Percentiles rank a stretch among this genome's conserved stretches.
Evolutionary conservation across 257 asterid genomes (phyloP).

Genomic region (Solanum etuberosum): DNA sequence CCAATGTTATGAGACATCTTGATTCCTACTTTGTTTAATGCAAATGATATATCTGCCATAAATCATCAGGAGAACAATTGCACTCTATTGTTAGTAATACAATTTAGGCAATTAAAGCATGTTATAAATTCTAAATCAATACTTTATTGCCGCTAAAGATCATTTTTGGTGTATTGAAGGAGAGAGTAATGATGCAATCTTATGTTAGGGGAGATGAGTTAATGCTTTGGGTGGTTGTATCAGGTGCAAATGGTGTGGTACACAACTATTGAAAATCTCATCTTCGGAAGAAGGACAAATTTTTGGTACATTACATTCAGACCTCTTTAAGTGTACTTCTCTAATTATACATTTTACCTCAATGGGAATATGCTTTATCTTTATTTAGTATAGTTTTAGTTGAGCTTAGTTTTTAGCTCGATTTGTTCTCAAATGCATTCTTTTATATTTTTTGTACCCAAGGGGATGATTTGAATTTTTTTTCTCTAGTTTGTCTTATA

Average conservation of each 20-base stretch:
- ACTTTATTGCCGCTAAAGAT: no score
- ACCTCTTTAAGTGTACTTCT: background rate
- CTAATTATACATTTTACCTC: background rate
- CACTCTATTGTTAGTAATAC: background rate
- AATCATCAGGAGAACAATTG: background rate
- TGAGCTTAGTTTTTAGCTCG: background rate
- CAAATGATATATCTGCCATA: background rate
- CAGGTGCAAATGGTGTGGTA: no score
- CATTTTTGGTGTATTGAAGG: no score
- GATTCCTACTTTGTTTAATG: background rate
- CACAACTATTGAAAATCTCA: no score
- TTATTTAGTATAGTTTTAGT: background rate
- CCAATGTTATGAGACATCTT: background rate
- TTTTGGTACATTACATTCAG: background rate
- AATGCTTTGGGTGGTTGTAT: no score
- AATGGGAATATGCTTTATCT: background rate
- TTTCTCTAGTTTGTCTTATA: background rate
- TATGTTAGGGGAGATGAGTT: no score
- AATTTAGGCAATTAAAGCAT: background rate
- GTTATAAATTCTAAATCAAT: background rate
- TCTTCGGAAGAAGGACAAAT: no score
- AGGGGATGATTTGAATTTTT: background rate
- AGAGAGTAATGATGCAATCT: no score
- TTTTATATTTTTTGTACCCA: background rate
- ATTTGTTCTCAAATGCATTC: background rate